Conservation (phyloP, 345 rosid genomes). For the Triadica sebifera region DNA sequence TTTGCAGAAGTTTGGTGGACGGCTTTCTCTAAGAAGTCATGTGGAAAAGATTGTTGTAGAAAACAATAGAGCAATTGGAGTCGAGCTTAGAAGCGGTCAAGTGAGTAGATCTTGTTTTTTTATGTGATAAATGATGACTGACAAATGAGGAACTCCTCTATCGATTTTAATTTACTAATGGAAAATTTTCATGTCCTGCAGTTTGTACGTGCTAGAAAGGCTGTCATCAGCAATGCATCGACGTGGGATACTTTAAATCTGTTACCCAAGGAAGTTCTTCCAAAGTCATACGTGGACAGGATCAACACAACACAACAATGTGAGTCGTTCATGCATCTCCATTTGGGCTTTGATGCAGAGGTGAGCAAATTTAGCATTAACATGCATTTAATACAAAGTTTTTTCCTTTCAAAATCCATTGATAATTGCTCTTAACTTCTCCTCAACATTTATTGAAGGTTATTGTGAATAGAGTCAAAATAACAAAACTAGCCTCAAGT, state of each 20-base stretch:
- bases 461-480: background rate
- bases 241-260: slow-evolving; percentile 87
- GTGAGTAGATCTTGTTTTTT: slow-evolving; percentile 38
- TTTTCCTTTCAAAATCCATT: background rate
- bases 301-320: slow-evolving; percentile 62
- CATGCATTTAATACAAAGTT: background rate
- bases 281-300: slow-evolving; percentile 49
- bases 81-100: slow-evolving; percentile 78
- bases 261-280: slow-evolving; percentile 63
- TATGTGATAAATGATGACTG: background rate
- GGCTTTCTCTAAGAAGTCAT: slow-evolving; percentile 68
- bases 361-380: slow-evolving; percentile 27
- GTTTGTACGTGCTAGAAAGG: slow-evolving; percentile 81
- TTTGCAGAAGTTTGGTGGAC: slow-evolving; percentile 78
- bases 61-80: slow-evolving; percentile 74
- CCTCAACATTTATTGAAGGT: no score
- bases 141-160: background rate
- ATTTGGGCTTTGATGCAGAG: slow-evolving; percentile 83
- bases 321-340: slow-evolving; percentile 99
- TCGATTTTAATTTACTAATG: background rate
- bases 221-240: slow-evolving; percentile 89
- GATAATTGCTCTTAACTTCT: no score
- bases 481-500: background rate
- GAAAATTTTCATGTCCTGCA: slow-evolving; percentile 30
- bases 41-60: slow-evolving; percentile 73